phyloP scores from a whole-genome alignment of 495 filamentous ascomycete species.

The Aspergillus avenaceus region DNA sequence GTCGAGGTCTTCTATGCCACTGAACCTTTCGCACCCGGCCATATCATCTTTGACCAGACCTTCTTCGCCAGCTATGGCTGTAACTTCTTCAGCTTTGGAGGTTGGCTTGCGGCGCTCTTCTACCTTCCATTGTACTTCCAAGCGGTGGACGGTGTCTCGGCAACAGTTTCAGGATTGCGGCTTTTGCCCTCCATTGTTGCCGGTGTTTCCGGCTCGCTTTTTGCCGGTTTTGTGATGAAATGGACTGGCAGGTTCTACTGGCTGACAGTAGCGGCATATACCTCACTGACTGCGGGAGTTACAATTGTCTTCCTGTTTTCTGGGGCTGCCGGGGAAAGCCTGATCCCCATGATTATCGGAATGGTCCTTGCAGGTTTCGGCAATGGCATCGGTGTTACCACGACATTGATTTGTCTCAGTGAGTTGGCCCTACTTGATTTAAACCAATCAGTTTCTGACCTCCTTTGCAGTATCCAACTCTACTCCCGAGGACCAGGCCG shows the following conservation, averaged over 20 bases:
- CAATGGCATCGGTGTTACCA: slow-evolving; percentile 68
- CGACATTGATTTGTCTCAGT: slow-evolving; percentile 61
- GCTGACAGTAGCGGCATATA: slow-evolving; percentile 61
- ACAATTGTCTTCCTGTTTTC: slow-evolving; percentile 57
- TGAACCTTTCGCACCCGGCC: slow-evolving; percentile 76
- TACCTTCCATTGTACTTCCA: slow-evolving; percentile 81
- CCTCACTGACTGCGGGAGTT: slow-evolving; percentile 46
- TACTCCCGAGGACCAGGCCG: slow-evolving; percentile 62
- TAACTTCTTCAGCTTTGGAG: slow-evolving; percentile 74
- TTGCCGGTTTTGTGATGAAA: slow-evolving; percentile 68
- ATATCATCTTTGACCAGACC: slow-evolving; percentile 68
- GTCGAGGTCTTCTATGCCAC: slow-evolving; percentile 69
- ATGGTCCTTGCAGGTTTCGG: slow-evolving; percentile 53
- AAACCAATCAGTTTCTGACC: neutral
- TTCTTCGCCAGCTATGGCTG: slow-evolving; percentile 66
- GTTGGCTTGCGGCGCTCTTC: slow-evolving; percentile 63
- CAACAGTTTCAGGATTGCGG: slow-evolving; percentile 60
- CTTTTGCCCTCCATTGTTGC: slow-evolving; percentile 64
- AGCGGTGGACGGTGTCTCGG: slow-evolving; percentile 62
- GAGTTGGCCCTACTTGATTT: slow-evolving; percentile 16
- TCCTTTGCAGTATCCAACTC: slow-evolving; percentile 60
- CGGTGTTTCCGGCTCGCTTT: slow-evolving; percentile 64
- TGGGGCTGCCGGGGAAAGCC: slow-evolving; percentile 42
- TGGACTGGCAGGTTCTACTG: slow-evolving; percentile 75
- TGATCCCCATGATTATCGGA: slow-evolving; percentile 51